Evolutionary conservation across 2,329 filamentous ascomycete genomes (phyloP).

Genomic region (Microsporum ferrugineum): DNA sequence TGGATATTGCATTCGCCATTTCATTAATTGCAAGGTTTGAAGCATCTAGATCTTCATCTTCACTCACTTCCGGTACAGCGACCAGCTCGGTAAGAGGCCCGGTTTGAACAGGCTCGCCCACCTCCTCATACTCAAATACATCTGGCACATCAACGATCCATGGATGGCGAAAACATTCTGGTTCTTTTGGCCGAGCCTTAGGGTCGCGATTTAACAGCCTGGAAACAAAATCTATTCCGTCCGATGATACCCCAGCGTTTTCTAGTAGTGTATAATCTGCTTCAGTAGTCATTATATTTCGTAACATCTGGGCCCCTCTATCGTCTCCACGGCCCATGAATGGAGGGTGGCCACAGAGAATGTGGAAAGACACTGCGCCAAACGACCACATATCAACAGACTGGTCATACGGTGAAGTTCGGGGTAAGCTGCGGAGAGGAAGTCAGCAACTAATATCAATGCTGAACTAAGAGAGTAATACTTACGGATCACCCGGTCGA

Average conservation of each 20-base stretch:
- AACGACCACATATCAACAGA: constrained; percentile 95
- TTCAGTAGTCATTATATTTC: constrained; percentile 67
- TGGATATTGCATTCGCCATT: constrained; percentile 17
- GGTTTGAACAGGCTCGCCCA: constrained; percentile 5
- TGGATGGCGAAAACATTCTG: constrained; percentile 55
- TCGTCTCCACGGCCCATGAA: constrained; percentile 68
- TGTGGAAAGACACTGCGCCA: constrained; percentile 80
- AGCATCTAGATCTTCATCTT: constrained; percentile 38
- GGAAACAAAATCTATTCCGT: constrained; percentile 55
- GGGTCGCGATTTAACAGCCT: constrained; percentile 77
- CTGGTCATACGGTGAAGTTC: constrained; percentile 64
- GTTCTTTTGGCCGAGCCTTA: constrained; percentile 60
- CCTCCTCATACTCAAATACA: constrained; percentile 47
- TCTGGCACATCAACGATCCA: constrained; percentile 56
- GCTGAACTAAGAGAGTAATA: constrained; percentile 7
- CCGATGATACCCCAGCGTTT: constrained; percentile 46
- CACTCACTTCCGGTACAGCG: constrained; percentile 27
- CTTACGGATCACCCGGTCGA: constrained; percentile 40
- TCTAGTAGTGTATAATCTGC: constrained; percentile 57
- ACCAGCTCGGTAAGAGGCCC: constrained; percentile 44
- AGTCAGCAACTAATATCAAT: constrained; percentile 10
- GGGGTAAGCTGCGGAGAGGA: constrained; percentile 29
- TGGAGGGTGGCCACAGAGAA: constrained; percentile 67
- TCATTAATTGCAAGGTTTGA: constrained; percentile 55
- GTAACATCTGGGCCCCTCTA: constrained; percentile 64